Evolutionary conservation across 306 rosid species (phyloP), one percentile per base, ranked within the genome.

Genomic region (Astragalus glycyphyllos): DNA sequence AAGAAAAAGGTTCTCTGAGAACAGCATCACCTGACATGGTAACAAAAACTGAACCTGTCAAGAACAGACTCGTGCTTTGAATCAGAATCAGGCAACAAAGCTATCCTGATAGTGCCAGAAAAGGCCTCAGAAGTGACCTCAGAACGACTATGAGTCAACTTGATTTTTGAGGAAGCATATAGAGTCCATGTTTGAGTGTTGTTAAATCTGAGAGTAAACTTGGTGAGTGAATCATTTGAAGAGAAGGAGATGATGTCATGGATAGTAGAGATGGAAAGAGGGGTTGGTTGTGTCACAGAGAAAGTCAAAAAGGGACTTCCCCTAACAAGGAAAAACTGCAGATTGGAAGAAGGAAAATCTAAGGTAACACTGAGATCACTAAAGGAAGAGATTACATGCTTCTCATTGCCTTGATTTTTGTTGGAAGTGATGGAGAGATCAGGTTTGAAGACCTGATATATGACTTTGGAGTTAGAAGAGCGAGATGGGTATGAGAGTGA

Each of bases 151-250:
- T 79, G 65, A 2, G 78, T 65, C 29, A 94, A 73, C 20, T 14
- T 81, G 58, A 94, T 77, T 1, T 92, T 78, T 0, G 88, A 89
- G 8, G 95, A 86, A 0, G 95, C 54, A 59, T 90, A 90, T 0
- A 94, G 57, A 5, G 90, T 74, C 98, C 98, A 94, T 34, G 95
- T 94, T 76, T 94, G 98, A 8, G 73, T 82, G 74, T 88, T 90
- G 85, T 86, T 89, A 67, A 94, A 81, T 44, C 63, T 65, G 75
- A 94, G 35, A 4, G 88, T 83, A 75, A 72, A 63, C 73, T 86
- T 94, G 20, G 95, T 94, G 0, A 11, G 54, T n/a, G 90, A 67
- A 1, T 23, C 16, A 16, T 89, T 83, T 2, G 89, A 61, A 8
- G 94, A 81, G 60, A 84, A 71, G 0, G 89, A 87, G 8, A 90